A percentile compares a stretch with the other conserved stretches of the same genome.
Evolutionary conservation across 805 yeast species (phyloP).

Genomic region (Wickerhamiella siamensis): DNA sequence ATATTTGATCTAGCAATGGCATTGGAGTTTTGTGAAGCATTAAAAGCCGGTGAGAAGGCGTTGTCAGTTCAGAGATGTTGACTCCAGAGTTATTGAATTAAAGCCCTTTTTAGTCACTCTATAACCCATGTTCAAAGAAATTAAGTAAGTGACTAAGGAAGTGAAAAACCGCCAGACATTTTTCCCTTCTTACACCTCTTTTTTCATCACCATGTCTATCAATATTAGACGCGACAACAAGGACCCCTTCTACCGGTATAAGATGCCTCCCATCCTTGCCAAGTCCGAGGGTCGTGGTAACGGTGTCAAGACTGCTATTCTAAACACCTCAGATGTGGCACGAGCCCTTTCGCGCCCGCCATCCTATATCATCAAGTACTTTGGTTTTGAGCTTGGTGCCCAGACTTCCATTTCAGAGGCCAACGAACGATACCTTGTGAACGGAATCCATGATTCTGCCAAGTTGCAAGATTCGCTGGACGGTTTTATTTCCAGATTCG

Average conservation of each 20-base stretch:
- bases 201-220: constrained; percentile 27
- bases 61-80: too few species aligned
- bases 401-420: constrained; percentile 72
- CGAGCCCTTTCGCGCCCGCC: constrained; percentile 91
- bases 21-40: too few species aligned
- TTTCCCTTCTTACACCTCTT: background rate
- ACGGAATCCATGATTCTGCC: constrained; percentile 83
- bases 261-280: constrained; percentile 96
- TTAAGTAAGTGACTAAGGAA: background rate
- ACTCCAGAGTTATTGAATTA: too few species aligned
- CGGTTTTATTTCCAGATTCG: constrained; percentile 85
- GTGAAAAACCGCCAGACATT: background rate
- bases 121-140: too few species aligned
- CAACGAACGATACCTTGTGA: constrained; percentile 77
- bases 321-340: constrained; percentile 84
- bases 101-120: too few species aligned
- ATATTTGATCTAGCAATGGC: too few species aligned
- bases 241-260: constrained; percentile 98
- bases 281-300: constrained; percentile 98
- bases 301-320: constrained; percentile 93
- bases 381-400: constrained; percentile 95
- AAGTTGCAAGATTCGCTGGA: constrained; percentile 89
- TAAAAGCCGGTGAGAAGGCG: too few species aligned
- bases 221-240: constrained; percentile 94
- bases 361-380: constrained; percentile 79